Evolutionary conservation across 1,139 yeast species (phyloP), one percentile per base, ranked within the genome.

Genomic region (Taiozyma sp.): DNA sequence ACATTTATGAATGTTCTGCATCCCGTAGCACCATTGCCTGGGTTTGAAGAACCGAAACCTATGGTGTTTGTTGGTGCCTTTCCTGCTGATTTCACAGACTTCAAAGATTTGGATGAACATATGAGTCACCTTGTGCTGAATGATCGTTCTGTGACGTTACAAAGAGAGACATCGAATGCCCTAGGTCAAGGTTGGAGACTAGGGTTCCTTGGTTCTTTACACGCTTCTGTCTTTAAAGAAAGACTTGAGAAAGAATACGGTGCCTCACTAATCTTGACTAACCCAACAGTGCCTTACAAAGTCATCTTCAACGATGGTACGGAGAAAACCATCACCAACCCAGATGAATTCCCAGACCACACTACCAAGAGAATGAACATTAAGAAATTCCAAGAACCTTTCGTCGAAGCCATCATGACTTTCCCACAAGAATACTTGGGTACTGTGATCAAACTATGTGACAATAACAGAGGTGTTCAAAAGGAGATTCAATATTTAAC

Each of bases 21-120:
- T 30, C 78, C 76, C 45, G 81, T 88, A 2, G 87, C 83, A 53
- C 85, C 97, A 1, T 73, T 93, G 30, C 97, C 96, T 0, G 98
- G 98, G 0, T 93, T 93, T 68, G 97, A 92, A 67, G 97, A 90
- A 61, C 92, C 96, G 1, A 92, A 93, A 66, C 97, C 99, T 1
- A 93, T 93, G 98, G 98, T 93, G 8, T 93, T 92, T 68, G 96
- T 93, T 44, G 99, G 99, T 9, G 99, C 99, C 0, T 93, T 91
- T 62, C 99, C 99, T 0, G 95, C 97, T 0, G 97, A 92, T 65
- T 97, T 97, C 5, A 80, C 87, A 1, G 97, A 92, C 61, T 93
- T 92, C 66, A 88, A 87, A 55, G 86, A 82, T 41, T 76, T 93
- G 74, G 96, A 93, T 63, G 98, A 93, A 61, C 88, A 91, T 66